Conservation (phyloP, 192 early-diverging fungal genomes). For the Coemansia reversa region DNA sequence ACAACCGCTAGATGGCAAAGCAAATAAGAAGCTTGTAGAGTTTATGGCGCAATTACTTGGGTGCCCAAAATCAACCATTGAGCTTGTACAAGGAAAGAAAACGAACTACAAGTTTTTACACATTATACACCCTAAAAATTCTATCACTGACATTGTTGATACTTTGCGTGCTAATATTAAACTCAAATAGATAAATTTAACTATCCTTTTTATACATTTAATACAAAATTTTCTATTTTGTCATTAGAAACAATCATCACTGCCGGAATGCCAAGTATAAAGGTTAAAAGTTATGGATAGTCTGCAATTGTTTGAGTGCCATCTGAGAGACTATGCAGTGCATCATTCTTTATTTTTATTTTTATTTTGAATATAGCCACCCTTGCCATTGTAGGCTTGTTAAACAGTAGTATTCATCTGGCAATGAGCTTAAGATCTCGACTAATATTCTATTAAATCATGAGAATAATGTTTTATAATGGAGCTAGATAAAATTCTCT, state of each 20-base stretch:
- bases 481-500: background rate
- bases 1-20: slow-evolving; percentile 30
- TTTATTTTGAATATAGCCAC: background rate
- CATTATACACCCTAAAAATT: background rate
- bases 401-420: background rate
- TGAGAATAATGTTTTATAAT: too few relatives aligned
- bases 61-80: slow-evolving; percentile 11
- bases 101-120: slow-evolving; percentile 16
- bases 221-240: background rate
- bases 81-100: slow-evolving; percentile 13
- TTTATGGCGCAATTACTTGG: slow-evolving; percentile 25
- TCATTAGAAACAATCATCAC: background rate
- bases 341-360: too few relatives aligned
- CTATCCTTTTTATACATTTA: background rate
- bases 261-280: background rate
- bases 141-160: slow-evolving; percentile 1
- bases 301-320: background rate
- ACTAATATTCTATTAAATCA: too few relatives aligned
- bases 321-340: background rate
- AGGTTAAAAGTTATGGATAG: background rate
- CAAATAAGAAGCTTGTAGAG: slow-evolving; percentile 24
- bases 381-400: background rate
- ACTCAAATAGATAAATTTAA: background rate
- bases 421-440: too few relatives aligned
- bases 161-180: slow-evolving; percentile 7